A percentile compares a stretch with the other conserved stretches of the same genome.
phyloP scores from a whole-genome alignment of 805 yeast species.

The Candida succiphila region DNA sequence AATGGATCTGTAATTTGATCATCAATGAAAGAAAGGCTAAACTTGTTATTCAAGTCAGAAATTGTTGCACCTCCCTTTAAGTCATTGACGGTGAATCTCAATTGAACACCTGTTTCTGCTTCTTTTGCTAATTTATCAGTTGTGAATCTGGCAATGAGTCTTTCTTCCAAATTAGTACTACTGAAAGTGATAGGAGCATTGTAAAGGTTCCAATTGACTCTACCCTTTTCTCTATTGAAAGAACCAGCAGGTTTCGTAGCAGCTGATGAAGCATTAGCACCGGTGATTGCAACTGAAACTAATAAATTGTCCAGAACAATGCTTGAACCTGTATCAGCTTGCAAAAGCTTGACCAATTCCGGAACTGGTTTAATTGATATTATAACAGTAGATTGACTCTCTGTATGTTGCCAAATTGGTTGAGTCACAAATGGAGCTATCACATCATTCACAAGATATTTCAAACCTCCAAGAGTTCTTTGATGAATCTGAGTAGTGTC shows the following conservation, averaged over 20 bases:
- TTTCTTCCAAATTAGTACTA: conserved; percentile 36
- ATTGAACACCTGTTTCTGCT: conserved; percentile 61
- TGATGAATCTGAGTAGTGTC: conserved; percentile 42
- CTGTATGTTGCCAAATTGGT: conserved; percentile 88
- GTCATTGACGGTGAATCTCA: conserved; percentile 45
- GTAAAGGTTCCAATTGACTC: conserved; percentile 76
- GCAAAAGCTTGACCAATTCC: conserved; percentile 25
- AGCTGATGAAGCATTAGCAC: conserved; percentile 60
- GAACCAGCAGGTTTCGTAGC: conserved; percentile 89
- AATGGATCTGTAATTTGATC: conserved; percentile 24
- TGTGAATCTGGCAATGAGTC: conserved; percentile 77
- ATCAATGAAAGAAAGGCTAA: conserved; percentile 20
- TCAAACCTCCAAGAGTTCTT: conserved; percentile 71
- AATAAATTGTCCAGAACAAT: conserved; percentile 47
- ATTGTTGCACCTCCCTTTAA: conserved; percentile 32
- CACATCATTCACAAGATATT: conserved; percentile 49
- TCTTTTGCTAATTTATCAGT: conserved; percentile 69
- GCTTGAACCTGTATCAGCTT: conserved; percentile 19
- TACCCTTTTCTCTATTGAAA: conserved; percentile 73
- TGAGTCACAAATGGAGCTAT: conserved; percentile 59
- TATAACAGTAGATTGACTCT: conserved; percentile 77
- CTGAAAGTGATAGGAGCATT: conserved; percentile 28
- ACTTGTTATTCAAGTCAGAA: conserved; percentile 22
- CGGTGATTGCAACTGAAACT: conserved; percentile 51
- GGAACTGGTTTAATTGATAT: conserved; percentile 55